Evolutionary conservation across 2,329 filamentous ascomycete genomes (phyloP).

Genomic region (Dothistroma pini): DNA sequence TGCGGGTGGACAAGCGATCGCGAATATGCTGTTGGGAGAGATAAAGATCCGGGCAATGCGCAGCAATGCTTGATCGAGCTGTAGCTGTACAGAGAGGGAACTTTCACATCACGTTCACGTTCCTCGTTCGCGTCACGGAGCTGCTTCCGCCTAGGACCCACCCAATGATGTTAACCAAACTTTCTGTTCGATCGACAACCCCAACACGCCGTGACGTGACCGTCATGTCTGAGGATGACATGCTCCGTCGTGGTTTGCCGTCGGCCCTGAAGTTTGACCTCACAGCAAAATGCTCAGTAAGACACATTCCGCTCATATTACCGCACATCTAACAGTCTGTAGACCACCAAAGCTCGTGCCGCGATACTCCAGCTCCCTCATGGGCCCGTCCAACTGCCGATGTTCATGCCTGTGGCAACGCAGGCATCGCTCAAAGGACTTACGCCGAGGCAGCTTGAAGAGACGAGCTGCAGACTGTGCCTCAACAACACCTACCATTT

Average conservation of each 20-base stretch:
- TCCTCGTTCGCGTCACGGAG: background rate
- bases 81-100: background rate
- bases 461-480: slow-evolving; percentile 83
- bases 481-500: slow-evolving; percentile 98
- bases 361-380: slow-evolving; percentile 85
- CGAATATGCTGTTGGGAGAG: background rate
- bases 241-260: slow-evolving; percentile 20
- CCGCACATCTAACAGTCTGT: slow-evolving; percentile 10
- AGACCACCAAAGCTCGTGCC: slow-evolving; percentile 94
- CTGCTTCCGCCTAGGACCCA: background rate
- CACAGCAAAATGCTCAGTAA: slow-evolving; percentile 73
- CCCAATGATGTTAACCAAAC: background rate
- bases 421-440: slow-evolving; percentile 93
- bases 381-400: slow-evolving; percentile 81
- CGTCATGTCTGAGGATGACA: slow-evolving; percentile 23
- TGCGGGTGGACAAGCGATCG: background rate
- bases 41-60: background rate
- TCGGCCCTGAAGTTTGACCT: slow-evolving; percentile 75
- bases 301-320: slow-evolving; percentile 31
- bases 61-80: background rate
- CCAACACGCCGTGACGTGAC: slow-evolving; percentile 1
- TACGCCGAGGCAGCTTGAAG: slow-evolving; percentile 86
- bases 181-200: background rate
- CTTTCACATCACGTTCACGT: background rate
- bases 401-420: slow-evolving; percentile 98